phyloP scores from a whole-genome alignment of 768 basidiomycete genomes.

The Grammothele lineata region DNA sequence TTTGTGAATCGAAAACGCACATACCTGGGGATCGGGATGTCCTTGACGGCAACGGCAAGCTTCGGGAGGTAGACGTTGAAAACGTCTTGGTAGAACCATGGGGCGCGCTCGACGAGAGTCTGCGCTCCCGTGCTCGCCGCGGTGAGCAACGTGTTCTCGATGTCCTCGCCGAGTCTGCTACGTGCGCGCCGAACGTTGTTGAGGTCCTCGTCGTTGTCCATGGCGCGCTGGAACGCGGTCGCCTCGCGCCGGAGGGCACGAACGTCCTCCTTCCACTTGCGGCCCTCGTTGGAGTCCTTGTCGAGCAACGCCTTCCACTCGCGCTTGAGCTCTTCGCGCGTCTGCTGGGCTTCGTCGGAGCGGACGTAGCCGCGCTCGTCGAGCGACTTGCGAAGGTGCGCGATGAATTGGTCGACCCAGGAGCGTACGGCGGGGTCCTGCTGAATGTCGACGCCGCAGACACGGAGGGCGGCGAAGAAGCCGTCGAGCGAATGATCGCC shows the following conservation, averaged over 20 bases:
- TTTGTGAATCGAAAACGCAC: background rate
- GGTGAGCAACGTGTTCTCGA: constrained; percentile 41
- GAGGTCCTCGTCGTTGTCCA: constrained; percentile 49
- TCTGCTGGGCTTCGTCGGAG: constrained; percentile 39
- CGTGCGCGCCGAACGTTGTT: constrained; percentile 44
- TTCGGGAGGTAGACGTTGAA: constrained; percentile 77
- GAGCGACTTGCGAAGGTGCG: constrained; percentile 40
- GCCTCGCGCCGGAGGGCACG: constrained; percentile 43
- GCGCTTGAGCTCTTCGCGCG: constrained; percentile 40
- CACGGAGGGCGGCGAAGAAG: constrained; percentile 38
- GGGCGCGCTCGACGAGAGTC: constrained; percentile 53
- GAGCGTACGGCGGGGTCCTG: constrained; percentile 47
- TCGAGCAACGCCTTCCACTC: constrained; percentile 51
- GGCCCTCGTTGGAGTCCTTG: constrained; percentile 35
- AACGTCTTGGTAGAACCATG: constrained; percentile 80
- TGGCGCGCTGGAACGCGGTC: constrained; percentile 38
- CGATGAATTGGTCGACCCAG: constrained; percentile 55
- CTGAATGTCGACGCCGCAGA: constrained; percentile 44
- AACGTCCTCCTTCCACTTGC: constrained; percentile 51
- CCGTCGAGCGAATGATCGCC: constrained; percentile 45
- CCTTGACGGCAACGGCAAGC: constrained; percentile 45
- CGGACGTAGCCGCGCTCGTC: constrained; percentile 49
- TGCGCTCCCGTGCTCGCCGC: constrained; percentile 42
- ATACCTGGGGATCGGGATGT: constrained; percentile 68
- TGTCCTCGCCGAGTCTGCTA: constrained; percentile 39